Evolutionary conservation across 2,329 filamentous ascomycete species (phyloP), one percentile per base, ranked within the genome.

Genomic region (Dothideomycetes sp.): DNA sequence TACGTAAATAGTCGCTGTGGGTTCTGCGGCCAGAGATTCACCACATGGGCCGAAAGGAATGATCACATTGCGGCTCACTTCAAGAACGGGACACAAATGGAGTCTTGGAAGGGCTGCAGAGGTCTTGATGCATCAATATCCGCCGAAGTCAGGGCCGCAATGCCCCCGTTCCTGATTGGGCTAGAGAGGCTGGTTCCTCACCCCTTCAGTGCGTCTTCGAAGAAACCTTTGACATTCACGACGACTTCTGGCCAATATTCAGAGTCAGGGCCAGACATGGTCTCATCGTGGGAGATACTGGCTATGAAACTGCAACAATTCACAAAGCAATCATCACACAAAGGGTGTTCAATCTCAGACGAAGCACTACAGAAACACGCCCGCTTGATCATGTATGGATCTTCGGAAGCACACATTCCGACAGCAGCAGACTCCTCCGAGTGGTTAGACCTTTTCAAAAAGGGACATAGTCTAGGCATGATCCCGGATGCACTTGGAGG

Each of bases 11-110:
- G 64, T 19, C 62, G 70, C 4, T 75, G 72, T 47, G 72, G 71
- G 2, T 75, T 75, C 52, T 75, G 72, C 46, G 57, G 56, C 3
- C 54, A 57, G 44, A 56, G 55, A 2, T 66, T 75, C 45, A 54
- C 58, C 3, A 65, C 60, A 14, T 75, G 72, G 72, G 58, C 65
- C 41, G 64, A 67, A 37, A 61, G 72, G 3, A 55, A 62, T 5
- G 69, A 74, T 40, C 72, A 76, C 48, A 45, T 76, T 8, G 66
- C 69, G 1, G 66, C 65, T 15, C 72, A 75, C 50, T 76, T 74
- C 54, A 68, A 68, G 36, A 62, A 66, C 30, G 71, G 72, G 0
- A 62, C 59, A 5, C 59, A 61, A 18, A 75, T 76, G 70, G 57
- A 58, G 19, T 58, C 69, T 32, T 76, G 72, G 72, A 66, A 65